Evolutionary conservation across 805 yeast genomes (phyloP).

Genomic region (Hanseniaspora hatyaiensis): DNA sequence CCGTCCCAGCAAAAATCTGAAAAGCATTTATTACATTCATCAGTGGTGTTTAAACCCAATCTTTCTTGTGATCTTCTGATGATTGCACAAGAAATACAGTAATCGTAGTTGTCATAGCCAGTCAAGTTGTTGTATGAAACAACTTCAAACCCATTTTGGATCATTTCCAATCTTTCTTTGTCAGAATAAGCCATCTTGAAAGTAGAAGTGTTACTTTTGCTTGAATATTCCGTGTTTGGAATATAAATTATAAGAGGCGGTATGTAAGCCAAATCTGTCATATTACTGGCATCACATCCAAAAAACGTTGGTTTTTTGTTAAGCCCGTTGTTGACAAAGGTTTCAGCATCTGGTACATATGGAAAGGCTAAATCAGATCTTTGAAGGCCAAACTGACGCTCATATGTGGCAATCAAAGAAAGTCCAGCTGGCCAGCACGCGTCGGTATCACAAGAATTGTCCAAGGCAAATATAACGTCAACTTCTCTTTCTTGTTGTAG

Average conservation of each 20-base stretch:
- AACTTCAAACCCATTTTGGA: conserved; percentile 63
- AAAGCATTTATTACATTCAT: conserved; percentile 64
- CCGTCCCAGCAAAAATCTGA: conserved; percentile 69
- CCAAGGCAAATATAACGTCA: conserved; percentile 55
- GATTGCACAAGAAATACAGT: conserved; percentile 75
- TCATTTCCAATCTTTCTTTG: conserved; percentile 46
- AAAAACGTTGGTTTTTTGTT: conserved; percentile 66
- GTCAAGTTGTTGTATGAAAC: conserved; percentile 57
- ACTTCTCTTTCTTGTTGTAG: conserved; percentile 47
- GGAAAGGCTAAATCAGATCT: conserved; percentile 62
- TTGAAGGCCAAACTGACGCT: conserved; percentile 44
- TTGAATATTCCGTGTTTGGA: conserved; percentile 61
- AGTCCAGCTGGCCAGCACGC: conserved; percentile 57
- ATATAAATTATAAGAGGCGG: conserved; percentile 72
- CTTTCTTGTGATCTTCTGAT: conserved; percentile 69
- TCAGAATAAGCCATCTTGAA: conserved; percentile 50
- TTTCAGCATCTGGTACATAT: conserved; percentile 57
- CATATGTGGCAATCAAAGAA: conserved; percentile 44
- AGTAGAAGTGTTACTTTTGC: conserved; percentile 60
- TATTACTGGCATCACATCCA: conserved; percentile 62
- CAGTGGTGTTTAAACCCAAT: conserved; percentile 42
- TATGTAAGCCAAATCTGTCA: conserved; percentile 41
- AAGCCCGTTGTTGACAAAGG: conserved; percentile 49
- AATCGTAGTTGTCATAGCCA: conserved; percentile 53
- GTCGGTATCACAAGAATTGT: conserved; percentile 55